Evolutionary conservation across 495 filamentous ascomycete genomes (phyloP).

Genomic region (Aspergillus wentii): DNA sequence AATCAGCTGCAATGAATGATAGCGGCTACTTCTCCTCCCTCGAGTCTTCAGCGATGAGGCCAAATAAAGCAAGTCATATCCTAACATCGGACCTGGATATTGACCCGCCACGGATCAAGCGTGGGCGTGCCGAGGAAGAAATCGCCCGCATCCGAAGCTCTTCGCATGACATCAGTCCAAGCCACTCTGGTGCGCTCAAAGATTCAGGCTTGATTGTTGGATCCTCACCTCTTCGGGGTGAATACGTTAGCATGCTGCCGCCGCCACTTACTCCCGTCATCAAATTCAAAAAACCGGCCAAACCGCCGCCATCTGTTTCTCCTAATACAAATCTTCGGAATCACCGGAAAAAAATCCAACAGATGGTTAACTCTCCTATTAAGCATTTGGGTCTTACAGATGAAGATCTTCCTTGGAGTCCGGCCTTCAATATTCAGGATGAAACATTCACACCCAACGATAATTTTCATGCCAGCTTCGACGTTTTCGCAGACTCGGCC

Average conservation of each 20-base stretch:
- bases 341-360: constrained; percentile 80
- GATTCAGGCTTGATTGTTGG: constrained; percentile 40
- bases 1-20: constrained; percentile 76
- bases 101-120: constrained; percentile 72
- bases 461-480: constrained; percentile 53
- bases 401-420: constrained; percentile 67
- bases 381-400: constrained; percentile 64
- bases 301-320: constrained; percentile 81
- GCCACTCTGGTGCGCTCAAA: constrained; percentile 49
- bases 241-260: constrained; percentile 57
- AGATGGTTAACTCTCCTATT: constrained; percentile 84
- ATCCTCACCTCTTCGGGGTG: constrained; percentile 55
- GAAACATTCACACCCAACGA: constrained; percentile 44
- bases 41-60: constrained; percentile 86
- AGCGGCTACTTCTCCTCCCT: constrained; percentile 96
- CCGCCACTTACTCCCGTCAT: constrained; percentile 82
- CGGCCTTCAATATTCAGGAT: constrained; percentile 65
- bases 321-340: constrained; percentile 93
- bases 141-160: constrained; percentile 91
- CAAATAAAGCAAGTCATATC: constrained; percentile 54
- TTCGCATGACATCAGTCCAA: constrained; percentile 83
- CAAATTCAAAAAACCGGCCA: constrained; percentile 76
- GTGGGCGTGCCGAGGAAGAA: constrained; percentile 90
- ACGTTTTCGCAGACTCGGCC: constrained; percentile 66
- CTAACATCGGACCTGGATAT: constrained; percentile 66